These are phyloP conservation scores for Fusarium guadeloupense DNA, from an alignment of 2,329 filamentous ascomycete species.

Conservation along the genomic window DNA sequence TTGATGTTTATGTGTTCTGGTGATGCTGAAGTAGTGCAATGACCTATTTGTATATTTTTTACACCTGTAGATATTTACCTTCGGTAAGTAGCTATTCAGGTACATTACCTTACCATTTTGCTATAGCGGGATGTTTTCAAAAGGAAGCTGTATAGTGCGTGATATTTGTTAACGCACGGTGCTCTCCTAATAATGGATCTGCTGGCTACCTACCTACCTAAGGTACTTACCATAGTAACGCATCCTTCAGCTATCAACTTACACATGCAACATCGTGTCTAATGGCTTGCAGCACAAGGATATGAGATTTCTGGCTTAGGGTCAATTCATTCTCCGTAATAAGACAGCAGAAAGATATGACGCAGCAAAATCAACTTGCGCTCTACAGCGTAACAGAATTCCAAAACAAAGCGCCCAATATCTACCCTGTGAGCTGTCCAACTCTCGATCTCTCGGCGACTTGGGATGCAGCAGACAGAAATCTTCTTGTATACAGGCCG, in stretches of 20 bases:
- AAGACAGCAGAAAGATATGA: conserved; percentile 36
- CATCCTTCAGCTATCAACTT: conserved; percentile 16
- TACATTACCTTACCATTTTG: no score
- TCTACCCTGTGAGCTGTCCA: conserved; percentile 79
- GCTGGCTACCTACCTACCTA: neutral
- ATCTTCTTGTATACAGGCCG: conserved; percentile 79
- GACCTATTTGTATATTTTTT: neutral
- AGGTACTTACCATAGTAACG: neutral
- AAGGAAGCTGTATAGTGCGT: neutral
- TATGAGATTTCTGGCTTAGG: conserved; percentile 1
- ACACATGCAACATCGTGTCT: conserved; percentile 3
- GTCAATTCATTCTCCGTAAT: neutral
- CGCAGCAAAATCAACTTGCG: conserved; percentile 49
- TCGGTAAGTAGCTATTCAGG: no score
- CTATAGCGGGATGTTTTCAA: neutral
- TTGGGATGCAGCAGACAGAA: conserved; percentile 70
- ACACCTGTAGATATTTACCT: neutral
- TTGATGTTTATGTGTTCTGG: conserved; percentile 35
- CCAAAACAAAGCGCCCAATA: conserved; percentile 62
- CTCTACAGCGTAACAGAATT: conserved; percentile 67
- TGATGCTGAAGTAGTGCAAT: neutral
- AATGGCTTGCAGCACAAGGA: neutral
- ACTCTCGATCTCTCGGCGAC: conserved; percentile 85
- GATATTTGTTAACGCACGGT: conserved; percentile 1
- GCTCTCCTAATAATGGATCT: neutral